Percentiles rank a stretch among this genome's conserved stretches.
These are phyloP conservation scores for Xylaria grammica DNA, from an alignment of 495 filamentous ascomycete genomes.

Conservation along the genomic window DNA sequence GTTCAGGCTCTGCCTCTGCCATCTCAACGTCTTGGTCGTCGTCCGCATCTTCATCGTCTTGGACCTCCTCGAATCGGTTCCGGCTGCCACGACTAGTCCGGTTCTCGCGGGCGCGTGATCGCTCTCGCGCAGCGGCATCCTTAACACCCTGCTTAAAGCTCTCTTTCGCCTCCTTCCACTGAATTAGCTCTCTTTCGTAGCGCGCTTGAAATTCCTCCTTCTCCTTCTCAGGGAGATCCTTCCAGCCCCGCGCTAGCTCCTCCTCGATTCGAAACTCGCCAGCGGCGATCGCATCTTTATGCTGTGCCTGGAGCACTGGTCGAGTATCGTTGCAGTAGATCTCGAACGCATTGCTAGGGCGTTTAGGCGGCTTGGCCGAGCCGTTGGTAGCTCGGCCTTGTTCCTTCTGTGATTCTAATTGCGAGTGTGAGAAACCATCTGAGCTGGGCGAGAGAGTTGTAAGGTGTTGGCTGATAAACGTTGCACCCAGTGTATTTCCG, in stretches of 20 bases:
- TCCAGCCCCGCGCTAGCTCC: conserved; percentile 57
- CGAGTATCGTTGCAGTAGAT: conserved; percentile 56
- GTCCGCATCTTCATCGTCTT: conserved; percentile 34
- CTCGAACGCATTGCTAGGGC: conserved; percentile 56
- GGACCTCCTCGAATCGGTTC: conserved; percentile 31
- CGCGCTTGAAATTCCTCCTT: conserved; percentile 50
- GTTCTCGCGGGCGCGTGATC: conserved; percentile 33
- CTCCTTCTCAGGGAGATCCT: conserved; percentile 47
- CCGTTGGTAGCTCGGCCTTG: conserved; percentile 32
- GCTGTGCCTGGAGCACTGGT: conserved; percentile 42
- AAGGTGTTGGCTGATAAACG: conserved; percentile 51
- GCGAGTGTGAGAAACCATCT: conserved; percentile 49
- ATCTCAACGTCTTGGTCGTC: conserved; percentile 41
- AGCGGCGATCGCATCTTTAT: conserved; percentile 42
- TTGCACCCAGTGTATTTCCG: conserved; percentile 36
- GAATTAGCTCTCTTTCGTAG: conserved; percentile 45
- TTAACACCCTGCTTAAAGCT: conserved; percentile 39
- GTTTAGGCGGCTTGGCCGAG: conserved; percentile 42
- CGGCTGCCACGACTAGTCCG: conserved; percentile 30
- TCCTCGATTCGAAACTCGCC: conserved; percentile 48
- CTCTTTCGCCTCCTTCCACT: conserved; percentile 48
- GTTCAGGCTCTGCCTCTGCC: conserved; percentile 35
- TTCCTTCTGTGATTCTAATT: conserved; percentile 39
- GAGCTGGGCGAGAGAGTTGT: conserved; percentile 52
- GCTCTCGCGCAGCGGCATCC: conserved; percentile 40